A percentile compares a stretch with the other conserved stretches of the same genome.
These are phyloP conservation scores for Perkinsus marinus DNA, from an alignment of 169 alveolate species.

Conservation along the genomic window DNA sequence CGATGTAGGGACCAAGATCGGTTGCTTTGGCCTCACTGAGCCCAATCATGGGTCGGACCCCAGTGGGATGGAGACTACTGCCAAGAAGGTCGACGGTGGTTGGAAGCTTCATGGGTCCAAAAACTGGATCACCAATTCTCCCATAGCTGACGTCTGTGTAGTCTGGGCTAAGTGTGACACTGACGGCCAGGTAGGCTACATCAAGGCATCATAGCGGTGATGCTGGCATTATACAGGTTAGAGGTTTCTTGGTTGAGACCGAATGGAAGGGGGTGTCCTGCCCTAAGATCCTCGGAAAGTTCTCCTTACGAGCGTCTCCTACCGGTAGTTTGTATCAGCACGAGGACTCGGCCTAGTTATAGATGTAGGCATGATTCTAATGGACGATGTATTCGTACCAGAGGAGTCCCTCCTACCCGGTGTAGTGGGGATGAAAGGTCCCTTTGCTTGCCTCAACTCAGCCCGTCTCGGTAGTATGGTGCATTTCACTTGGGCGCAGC, in stretches of 20 bases:
- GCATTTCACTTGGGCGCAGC: not conserved
- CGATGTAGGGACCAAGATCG: constrained; percentile 49
- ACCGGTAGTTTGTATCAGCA: constrained; percentile 12
- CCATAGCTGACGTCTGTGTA: constrained; percentile 58
- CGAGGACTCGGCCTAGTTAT: not conserved
- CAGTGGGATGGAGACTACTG: constrained; percentile 53
- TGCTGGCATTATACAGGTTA: constrained; percentile 20
- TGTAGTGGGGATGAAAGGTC: constrained; percentile 56
- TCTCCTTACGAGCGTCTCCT: constrained; percentile 52
- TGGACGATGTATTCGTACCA: constrained; percentile 64
- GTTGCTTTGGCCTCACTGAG: constrained; percentile 63
- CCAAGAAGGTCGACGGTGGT: constrained; percentile 45
- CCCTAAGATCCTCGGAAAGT: constrained; percentile 57
- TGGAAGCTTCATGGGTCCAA: constrained; percentile 53
- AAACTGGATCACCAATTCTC: constrained; percentile 66
- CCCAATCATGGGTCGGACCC: constrained; percentile 71
- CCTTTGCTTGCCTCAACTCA: constrained; percentile 53
- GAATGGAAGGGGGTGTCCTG: constrained; percentile 49
- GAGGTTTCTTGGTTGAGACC: constrained; percentile 53
- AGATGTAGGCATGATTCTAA: constrained; percentile 47
- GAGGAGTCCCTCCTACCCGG: constrained; percentile 30
- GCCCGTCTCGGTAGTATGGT: constrained; percentile 27
- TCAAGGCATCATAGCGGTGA: not conserved
- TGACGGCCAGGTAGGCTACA: constrained; percentile 8
- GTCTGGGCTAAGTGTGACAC: constrained; percentile 45